Percentiles rank a stretch among this genome's conserved stretches.
phyloP scores from a whole-genome alignment of 208 protist genomes.

The Crithidia thermophila region DNA sequence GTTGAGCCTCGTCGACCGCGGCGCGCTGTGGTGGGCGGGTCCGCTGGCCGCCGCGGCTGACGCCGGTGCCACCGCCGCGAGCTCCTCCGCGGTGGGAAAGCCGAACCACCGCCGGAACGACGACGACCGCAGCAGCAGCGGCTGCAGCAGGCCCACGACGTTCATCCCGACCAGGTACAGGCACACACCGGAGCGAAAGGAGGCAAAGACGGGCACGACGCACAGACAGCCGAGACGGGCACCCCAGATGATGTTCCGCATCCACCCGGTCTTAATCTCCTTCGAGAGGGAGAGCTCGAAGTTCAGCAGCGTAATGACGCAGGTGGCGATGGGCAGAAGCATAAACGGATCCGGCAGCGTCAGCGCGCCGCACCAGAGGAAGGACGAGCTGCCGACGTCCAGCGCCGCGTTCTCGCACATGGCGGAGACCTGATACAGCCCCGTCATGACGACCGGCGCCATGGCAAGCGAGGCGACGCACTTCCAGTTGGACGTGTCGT shows the following conservation, averaged over 20 bases:
- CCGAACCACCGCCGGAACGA: conserved; percentile 53
- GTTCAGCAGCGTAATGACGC: conserved; percentile 75
- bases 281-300: conserved; percentile 84
- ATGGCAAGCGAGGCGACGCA: conserved; percentile 68
- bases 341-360: conserved; percentile 75
- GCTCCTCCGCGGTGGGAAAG: conserved; percentile 46
- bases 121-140: conserved; percentile 59
- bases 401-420: conserved; percentile 66
- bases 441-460: conserved; percentile 67
- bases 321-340: conserved; percentile 65
- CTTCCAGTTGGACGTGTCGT: conserved; percentile 73
- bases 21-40: not conserved
- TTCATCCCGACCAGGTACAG: conserved; percentile 92
- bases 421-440: conserved; percentile 58
- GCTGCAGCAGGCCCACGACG: conserved; percentile 77
- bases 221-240: conserved; percentile 75
- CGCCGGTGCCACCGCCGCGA: conserved; percentile 7
- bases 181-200: conserved; percentile 76
- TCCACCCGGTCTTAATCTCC: conserved; percentile 76
- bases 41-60: not conserved
- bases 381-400: conserved; percentile 65
- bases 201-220: conserved; percentile 54
- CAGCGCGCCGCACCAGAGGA: conserved; percentile 79
- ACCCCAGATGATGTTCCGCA: conserved; percentile 83
- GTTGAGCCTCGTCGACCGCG: not conserved